Base-by-base conservation (phyloP, 2,329 filamentous ascomycete species). In the Exophiala sp. region DNA sequence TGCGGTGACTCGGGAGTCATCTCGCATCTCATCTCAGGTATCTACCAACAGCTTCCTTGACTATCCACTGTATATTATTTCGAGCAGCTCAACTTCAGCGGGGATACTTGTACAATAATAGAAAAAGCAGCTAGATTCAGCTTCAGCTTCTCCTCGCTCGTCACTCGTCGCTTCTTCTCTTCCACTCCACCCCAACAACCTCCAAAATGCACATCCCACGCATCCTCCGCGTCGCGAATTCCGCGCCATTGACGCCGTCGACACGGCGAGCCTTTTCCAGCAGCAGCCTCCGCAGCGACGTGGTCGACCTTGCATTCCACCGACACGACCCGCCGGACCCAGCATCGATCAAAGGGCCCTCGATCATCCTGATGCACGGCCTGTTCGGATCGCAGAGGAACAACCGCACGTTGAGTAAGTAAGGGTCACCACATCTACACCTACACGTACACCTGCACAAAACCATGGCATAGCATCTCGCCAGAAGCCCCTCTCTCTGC, bases 331-430 rank as follows among this genome's bases (percentile, higher is more conserved):
- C 59, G 22, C 58, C 58, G 16, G 48, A 50, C 21, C 35, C 44
- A 7, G 35, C 48, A 16, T 37, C 16, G 32, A 49, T 18, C 46
- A 48, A 48, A 23, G 65, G 70, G 49, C 71, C 73, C 45, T 86
- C 90, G 1, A 88, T 97, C 57, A 70, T 97, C 55, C 86, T 97
- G 59, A 80, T 97, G 63, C 91, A 97, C 66, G 91, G 93, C 1
- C 75, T 97, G 9, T 96, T 97, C 64, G 91, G 91, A 16, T 95
- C 88, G 89, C 57, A 62, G 53, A 57, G 88, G 73, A 97, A 97
- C 66, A 95, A 96, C 66, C 77, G 90, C 67, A 87, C 79, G 63
- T 93, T 97, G 56, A 94, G 89, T 84, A 95, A 89, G 91, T 95
- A 74, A 67, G 85, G 60, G 41, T 30, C 22, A 49, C 30, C 38